Conservation (phyloP, 2,329 filamentous ascomycete species). For the Coniochaeta prunicola region DNA sequence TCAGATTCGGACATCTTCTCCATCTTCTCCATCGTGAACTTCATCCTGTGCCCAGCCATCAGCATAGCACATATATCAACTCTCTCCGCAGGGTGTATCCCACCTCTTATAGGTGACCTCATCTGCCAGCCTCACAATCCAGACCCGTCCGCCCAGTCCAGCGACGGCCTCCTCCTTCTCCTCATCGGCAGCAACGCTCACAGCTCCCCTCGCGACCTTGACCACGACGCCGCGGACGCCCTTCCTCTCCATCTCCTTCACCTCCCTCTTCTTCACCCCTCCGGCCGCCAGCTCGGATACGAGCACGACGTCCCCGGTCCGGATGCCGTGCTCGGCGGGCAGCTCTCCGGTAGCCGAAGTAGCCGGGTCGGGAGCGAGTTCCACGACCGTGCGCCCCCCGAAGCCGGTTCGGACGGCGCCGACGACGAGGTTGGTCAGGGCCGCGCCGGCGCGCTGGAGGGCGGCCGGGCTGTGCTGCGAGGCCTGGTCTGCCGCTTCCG, state of each 20-base stretch:
- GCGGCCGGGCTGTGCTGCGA: constrained; percentile 59
- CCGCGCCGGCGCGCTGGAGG: constrained; percentile 71
- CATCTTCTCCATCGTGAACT: constrained; percentile 52
- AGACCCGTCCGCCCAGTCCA: constrained; percentile 41
- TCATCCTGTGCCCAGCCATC: constrained; percentile 44
- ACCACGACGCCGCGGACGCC: constrained; percentile 66
- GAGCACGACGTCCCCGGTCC: constrained; percentile 71
- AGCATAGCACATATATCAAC: background rate
- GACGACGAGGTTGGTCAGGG: constrained; percentile 68
- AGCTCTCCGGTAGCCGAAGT: constrained; percentile 33
- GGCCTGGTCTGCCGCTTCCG: constrained; percentile 61
- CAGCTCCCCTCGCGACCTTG: constrained; percentile 46
- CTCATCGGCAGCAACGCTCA: constrained; percentile 65
- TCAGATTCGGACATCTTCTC: constrained; percentile 49
- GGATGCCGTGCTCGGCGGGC: constrained; percentile 58
- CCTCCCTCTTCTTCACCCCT: constrained; percentile 64
- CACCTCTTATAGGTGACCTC: constrained; percentile 58
- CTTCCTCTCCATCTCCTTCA: constrained; percentile 60
- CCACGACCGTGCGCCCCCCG: constrained; percentile 83
- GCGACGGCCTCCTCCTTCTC: constrained; percentile 35
- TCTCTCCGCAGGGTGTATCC: background rate
- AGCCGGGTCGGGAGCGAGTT: constrained; percentile 61
- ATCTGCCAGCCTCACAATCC: constrained; percentile 61
- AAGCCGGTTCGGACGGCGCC: constrained; percentile 77
- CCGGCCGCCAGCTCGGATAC: constrained; percentile 69